Conservation (phyloP, 129 eudicot species). For the Chrysanthemum seticuspe region DNA sequence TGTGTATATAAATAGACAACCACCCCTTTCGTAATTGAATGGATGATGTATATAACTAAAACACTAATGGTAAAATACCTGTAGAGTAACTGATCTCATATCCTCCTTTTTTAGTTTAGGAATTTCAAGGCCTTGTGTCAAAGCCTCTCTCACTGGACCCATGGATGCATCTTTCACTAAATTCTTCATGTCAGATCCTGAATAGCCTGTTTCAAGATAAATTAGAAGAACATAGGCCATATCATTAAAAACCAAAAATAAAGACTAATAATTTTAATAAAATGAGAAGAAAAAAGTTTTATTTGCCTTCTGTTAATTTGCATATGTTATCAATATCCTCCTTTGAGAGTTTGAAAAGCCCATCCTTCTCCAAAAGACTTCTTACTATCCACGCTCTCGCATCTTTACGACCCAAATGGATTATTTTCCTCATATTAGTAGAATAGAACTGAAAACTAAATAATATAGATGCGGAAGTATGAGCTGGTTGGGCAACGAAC, state of each 20-base stretch:
- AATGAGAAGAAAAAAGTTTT: background rate
- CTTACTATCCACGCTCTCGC: slow-evolving; percentile 88
- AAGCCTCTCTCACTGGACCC: slow-evolving; percentile 95
- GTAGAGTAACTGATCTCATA: slow-evolving; percentile 77
- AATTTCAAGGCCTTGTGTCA: slow-evolving; percentile 63
- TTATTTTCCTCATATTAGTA: background rate
- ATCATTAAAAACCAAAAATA: no score
- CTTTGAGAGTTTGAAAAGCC: slow-evolving; percentile 64
- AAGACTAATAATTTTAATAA: background rate
- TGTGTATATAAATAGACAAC: no score
- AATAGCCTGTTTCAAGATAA: slow-evolving; percentile 54
- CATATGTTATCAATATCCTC: slow-evolving; percentile 67
- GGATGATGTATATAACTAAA: no score
- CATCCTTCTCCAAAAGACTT: slow-evolving; percentile 81
- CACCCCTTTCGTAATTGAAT: no score
- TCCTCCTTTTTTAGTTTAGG: slow-evolving; percentile 79
- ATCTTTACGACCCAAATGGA: slow-evolving; percentile 43
- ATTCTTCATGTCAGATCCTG: slow-evolving; percentile 97
- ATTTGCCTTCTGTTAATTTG: slow-evolving; percentile 71
- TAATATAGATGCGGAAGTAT: no score
- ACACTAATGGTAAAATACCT: slow-evolving; percentile 37
- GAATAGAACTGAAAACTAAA: background rate
- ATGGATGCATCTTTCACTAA: slow-evolving; percentile 95
- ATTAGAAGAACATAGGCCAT: background rate
- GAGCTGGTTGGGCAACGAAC: no score